A percentile compares a stretch with the other conserved stretches of the same genome.
phyloP scores from a whole-genome alignment of 176 grass and related monocot species.

The Ensete ventricosum region DNA sequence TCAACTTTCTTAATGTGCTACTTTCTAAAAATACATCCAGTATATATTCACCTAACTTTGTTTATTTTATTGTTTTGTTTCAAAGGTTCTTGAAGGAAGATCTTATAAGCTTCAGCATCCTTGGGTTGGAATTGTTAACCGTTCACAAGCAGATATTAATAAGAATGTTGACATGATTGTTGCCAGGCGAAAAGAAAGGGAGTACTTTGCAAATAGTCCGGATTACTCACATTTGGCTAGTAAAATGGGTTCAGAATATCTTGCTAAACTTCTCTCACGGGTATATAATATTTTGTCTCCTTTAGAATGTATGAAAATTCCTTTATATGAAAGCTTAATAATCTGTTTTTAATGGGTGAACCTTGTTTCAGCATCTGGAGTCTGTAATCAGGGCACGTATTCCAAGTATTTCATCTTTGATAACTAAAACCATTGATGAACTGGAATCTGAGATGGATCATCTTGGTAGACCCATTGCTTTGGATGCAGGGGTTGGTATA shows the following conservation, averaged over 20 bases:
- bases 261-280: slow-evolving; percentile 78
- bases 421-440: slow-evolving; percentile 92
- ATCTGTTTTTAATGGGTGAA: neutral
- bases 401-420: slow-evolving; percentile 83
- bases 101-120: slow-evolving; percentile 70
- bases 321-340: neutral
- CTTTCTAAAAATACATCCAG: no score
- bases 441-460: slow-evolving; percentile 90
- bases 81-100: slow-evolving; percentile 82
- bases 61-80: slow-evolving; percentile 1
- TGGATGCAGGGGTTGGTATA: slow-evolving; percentile 66
- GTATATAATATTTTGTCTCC: slow-evolving; percentile 22
- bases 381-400: slow-evolving; percentile 73
- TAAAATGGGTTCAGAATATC: slow-evolving; percentile 94
- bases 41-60: neutral
- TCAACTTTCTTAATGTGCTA: slow-evolving; percentile 7
- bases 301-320: neutral
- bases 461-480: slow-evolving; percentile 76
- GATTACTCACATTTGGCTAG: slow-evolving; percentile 72
- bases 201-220: slow-evolving; percentile 69
- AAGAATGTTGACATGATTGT: slow-evolving; percentile 74
- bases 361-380: slow-evolving; percentile 58
- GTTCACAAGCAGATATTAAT: slow-evolving; percentile 87
- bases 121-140: slow-evolving; percentile 91
- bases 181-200: slow-evolving; percentile 64